Base-by-base conservation (phyloP, 2,329 filamentous ascomycete species). In the Pestalotiopsis sp. region DNA sequence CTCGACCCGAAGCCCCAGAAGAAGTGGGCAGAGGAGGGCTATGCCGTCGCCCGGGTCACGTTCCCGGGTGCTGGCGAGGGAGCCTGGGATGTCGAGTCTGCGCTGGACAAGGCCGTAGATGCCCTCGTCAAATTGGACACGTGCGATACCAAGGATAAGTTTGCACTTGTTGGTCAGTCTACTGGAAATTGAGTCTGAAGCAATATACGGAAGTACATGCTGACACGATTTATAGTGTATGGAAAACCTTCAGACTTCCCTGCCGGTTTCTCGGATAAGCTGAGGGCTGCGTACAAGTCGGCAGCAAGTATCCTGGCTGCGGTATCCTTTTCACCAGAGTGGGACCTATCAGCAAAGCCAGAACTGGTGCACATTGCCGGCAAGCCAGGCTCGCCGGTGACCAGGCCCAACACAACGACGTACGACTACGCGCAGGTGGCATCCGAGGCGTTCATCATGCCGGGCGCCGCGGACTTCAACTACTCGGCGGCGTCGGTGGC, bases 401-500 rank as follows among this genome's bases (percentile, higher is more conserved):
- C 27, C 66, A 71, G 14, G 20, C 64, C 27, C 68, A 70, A 9
- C 38, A 73, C 64, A 25, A 67, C 74, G 68, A 71, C 71, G 12
- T 82, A 85, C 73, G 75, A 78, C 39, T 86, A 90, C 72, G 78
- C 81, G 1, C 83, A 86, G 17, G 79, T 80, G 0, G 74, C 76
- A 2, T 82, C 82, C 1, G 72, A 76, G 0, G 88, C 88, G 72
- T 81, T 83, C 20, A 79, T 75, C 0, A 73, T 87, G 0, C 88
- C 89, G 0, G 84, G 84, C 9, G 82, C 86, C 57, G 61, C 73
- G 0, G 77, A 84, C 68, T 91, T 88, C 77, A 80, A 86, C 68
- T 83, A 86, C 69, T 78, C 83, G 4, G 80, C 85, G 0, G 91
- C 90, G 39, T 83, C 86, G 0, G 81, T 93, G 0, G 85, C 90